phyloP scores from a whole-genome alignment of 106 monocot genomes.

The Acorus calamus region DNA sequence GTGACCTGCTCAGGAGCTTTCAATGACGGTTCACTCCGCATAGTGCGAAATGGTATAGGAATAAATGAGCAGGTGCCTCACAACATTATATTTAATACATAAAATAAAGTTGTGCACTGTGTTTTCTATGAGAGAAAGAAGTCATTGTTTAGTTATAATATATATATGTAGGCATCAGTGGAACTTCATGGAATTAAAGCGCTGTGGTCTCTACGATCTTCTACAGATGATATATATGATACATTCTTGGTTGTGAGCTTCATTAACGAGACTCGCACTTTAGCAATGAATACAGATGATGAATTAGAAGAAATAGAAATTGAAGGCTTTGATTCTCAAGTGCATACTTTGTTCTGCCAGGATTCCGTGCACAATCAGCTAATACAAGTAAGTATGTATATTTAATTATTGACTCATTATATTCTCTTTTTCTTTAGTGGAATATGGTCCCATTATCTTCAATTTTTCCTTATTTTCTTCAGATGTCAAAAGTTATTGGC shows the following conservation, averaged over 20 bases:
- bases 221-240: slow-evolving; percentile 69
- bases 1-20: slow-evolving; percentile 98
- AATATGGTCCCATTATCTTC: too few relatives aligned
- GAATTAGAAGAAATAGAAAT: slow-evolving; percentile 98
- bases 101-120: too few relatives aligned
- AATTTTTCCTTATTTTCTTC: too few relatives aligned
- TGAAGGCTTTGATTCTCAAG: slow-evolving; percentile 81
- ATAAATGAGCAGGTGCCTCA: slow-evolving; percentile 80
- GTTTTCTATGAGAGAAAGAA: too few relatives aligned
- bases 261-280: slow-evolving; percentile 84
- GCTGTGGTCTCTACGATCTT: slow-evolving; percentile 82
- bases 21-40: slow-evolving; percentile 90
- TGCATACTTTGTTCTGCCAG: slow-evolving; percentile 92
- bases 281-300: slow-evolving; percentile 98
- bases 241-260: slow-evolving; percentile 97
- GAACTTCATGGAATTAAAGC: slow-evolving; percentile 98
- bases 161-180: slow-evolving; percentile 64
- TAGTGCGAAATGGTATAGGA: slow-evolving; percentile 96
- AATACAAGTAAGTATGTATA: slow-evolving; percentile 50
- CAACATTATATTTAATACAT: too few relatives aligned
- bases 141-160: too few relatives aligned
- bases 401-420: too few relatives aligned
- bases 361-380: slow-evolving; percentile 85
- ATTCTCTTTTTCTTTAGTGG: too few relatives aligned
- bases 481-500: too few relatives aligned